A percentile compares a stretch with the other conserved stretches of the same genome.
These are phyloP conservation scores for Euphorbia peplus DNA, from an alignment of 345 rosid genomes.

Conservation along the genomic window DNA sequence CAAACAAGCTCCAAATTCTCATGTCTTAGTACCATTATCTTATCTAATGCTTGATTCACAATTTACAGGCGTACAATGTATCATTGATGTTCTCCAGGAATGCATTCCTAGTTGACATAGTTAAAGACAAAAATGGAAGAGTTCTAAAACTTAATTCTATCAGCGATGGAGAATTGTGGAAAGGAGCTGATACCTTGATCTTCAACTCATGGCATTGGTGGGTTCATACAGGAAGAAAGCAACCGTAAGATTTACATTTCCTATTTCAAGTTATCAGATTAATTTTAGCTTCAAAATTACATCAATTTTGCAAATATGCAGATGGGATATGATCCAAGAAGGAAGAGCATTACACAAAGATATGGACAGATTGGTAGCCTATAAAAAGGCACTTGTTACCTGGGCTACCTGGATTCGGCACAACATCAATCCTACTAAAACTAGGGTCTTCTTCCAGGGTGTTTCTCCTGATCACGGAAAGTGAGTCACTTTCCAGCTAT, in stretches of 20 bases:
- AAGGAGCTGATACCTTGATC: not conserved
- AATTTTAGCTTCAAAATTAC: not conserved
- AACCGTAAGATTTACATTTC: constrained; percentile 2
- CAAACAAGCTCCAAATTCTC: no score
- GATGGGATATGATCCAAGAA: constrained; percentile 20
- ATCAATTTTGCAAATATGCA: not conserved
- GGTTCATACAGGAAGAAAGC: constrained; percentile 12
- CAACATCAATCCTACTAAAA: constrained; percentile 10
- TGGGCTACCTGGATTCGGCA: constrained; percentile 22
- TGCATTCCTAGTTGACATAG: constrained; percentile 10
- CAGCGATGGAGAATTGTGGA: not conserved
- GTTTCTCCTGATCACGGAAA: constrained; percentile 49
- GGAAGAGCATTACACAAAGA: constrained; percentile 9
- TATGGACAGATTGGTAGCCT: constrained; percentile 23
- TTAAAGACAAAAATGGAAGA: not conserved
- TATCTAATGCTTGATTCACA: no score
- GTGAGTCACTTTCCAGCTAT: constrained; percentile 24
- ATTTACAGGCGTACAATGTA: no score
- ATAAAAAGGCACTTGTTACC: constrained; percentile 12
- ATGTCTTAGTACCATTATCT: no score
- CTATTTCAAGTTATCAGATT: not conserved
- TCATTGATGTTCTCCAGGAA: no score
- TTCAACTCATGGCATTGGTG: constrained; percentile 23
- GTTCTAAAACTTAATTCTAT: constrained; percentile 18
- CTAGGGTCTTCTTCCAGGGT: constrained; percentile 24